Percentiles rank a stretch among this genome's conserved stretches.
Conservation (phyloP, 2,329 filamentous ascomycete genomes). For the Monosporascus sp. region DNA sequence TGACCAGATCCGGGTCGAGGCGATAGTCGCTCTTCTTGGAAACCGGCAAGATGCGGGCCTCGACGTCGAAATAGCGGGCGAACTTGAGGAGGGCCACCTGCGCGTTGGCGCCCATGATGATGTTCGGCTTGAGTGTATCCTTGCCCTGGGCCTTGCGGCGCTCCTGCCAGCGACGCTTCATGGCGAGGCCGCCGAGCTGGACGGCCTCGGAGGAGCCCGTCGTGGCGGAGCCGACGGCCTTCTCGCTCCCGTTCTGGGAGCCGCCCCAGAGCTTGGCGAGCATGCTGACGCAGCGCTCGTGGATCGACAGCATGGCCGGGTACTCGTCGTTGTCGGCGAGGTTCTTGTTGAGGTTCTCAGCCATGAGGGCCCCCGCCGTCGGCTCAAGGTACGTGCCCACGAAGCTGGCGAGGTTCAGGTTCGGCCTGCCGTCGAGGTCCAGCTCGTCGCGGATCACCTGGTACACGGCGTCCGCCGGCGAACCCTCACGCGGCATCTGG, state of each 20-base stretch:
- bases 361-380: constrained; percentile 59
- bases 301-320: constrained; percentile 53
- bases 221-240: constrained; percentile 63
- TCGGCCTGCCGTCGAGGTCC: constrained; percentile 60
- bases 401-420: constrained; percentile 65
- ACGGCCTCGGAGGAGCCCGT: constrained; percentile 69
- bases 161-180: constrained; percentile 72
- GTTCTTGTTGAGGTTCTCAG: constrained; percentile 66
- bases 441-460: constrained; percentile 60
- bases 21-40: constrained; percentile 55
- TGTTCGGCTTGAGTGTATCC: constrained; percentile 60
- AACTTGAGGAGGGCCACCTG: constrained; percentile 72
- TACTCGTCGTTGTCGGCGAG: constrained; percentile 66
- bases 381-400: constrained; percentile 69
- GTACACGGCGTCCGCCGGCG: constrained; percentile 58
- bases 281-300: constrained; percentile 64
- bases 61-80: constrained; percentile 68
- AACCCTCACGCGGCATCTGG: constrained; percentile 50
- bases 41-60: constrained; percentile 59
- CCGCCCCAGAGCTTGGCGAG: constrained; percentile 61
- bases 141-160: constrained; percentile 55
- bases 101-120: constrained; percentile 69
- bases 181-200: constrained; percentile 63
- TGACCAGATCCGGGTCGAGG: constrained; percentile 59
- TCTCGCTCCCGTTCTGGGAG: constrained; percentile 48